Evolutionary conservation across 306 rosid genomes (phyloP).

Genomic region (Castanopsis chinensis): DNA sequence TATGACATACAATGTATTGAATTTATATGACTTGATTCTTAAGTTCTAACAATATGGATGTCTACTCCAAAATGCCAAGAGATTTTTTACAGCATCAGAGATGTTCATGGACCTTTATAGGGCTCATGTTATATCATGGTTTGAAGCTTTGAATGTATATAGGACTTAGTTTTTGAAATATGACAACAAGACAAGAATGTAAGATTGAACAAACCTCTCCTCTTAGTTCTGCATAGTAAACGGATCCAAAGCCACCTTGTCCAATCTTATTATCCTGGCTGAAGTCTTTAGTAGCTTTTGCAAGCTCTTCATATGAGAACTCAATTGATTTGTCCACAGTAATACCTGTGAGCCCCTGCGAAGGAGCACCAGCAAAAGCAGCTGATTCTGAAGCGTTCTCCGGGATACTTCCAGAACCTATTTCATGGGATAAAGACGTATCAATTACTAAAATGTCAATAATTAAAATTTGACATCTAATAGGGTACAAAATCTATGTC

Average conservation of each 20-base stretch:
- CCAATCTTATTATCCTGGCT: slow-evolving; percentile 52
- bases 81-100: not conserved
- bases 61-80: not conserved
- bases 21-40: too few relatives aligned
- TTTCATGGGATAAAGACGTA: not conserved
- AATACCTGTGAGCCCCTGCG: slow-evolving; percentile 49
- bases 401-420: slow-evolving; percentile 43
- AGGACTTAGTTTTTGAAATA: not conserved
- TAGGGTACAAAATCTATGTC: not conserved
- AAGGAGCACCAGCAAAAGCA: slow-evolving; percentile 16
- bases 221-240: slow-evolving; percentile 65
- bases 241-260: slow-evolving; percentile 77
- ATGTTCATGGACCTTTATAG: not conserved
- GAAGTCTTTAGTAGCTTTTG: slow-evolving; percentile 60
- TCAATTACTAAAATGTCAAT: not conserved
- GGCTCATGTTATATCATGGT: not conserved
- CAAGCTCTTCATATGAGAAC: slow-evolving; percentile 72
- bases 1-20: too few relatives aligned
- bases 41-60: too few relatives aligned
- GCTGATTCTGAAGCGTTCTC: slow-evolving; percentile 42
- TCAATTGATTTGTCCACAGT: slow-evolving; percentile 75
- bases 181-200: not conserved
- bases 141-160: not conserved
- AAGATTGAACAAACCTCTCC: slow-evolving; percentile 52
- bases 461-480: not conserved